Base-by-base conservation (phyloP, 2,329 filamentous ascomycete species). In the Stemphylium beticola region DNA sequence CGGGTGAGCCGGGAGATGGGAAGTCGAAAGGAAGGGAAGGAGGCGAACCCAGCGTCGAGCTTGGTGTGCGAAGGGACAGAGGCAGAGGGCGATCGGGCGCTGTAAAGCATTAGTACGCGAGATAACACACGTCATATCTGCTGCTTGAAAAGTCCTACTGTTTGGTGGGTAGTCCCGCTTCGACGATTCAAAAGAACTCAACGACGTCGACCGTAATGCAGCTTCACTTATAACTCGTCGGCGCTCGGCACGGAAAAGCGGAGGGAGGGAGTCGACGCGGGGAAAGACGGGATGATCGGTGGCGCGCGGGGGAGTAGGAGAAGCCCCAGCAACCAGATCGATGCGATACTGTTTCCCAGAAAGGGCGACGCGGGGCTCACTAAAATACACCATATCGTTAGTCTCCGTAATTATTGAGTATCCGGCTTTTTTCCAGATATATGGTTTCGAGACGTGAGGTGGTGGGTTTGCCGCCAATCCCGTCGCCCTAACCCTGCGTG, bases 31-130 rank as follows among this genome's bases (percentile, higher is more conserved):
- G 34, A 4, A 43, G 45, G 17, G 45, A 22, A 10, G 41, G 45
- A 4, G 43, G 42, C n/a, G 37, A 47, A 8, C 41, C 56, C 5
- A 33, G 38, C 9, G 38, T 40, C 7, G 62, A 64, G 26, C 48
- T 44, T 0, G 56, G 48, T 5, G 61, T 57, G 43, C 50, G 55
- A 17, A 67, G 44, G 6, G 55, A 66, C 0, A 71, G 59, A 2
- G 69, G 68, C 4, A 61, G 61, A 8, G 69, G 68, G 20, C 69
- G 66, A 29, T 71, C 69, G 0, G 69, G 69, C 8, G 66, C 64
- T 66, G 17, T 11, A 17, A 18, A 17, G 31, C 5, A 26, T 63
- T 12, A 62, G 53, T 29, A 24, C 2, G 14, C 20, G 3, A 42
- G 7, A 1, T 38, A 9, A 29, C 2, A 2, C 11, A 9, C 8